Conservation (phyloP, 495 filamentous ascomycete species). For the Gamarada debralockiae region DNA sequence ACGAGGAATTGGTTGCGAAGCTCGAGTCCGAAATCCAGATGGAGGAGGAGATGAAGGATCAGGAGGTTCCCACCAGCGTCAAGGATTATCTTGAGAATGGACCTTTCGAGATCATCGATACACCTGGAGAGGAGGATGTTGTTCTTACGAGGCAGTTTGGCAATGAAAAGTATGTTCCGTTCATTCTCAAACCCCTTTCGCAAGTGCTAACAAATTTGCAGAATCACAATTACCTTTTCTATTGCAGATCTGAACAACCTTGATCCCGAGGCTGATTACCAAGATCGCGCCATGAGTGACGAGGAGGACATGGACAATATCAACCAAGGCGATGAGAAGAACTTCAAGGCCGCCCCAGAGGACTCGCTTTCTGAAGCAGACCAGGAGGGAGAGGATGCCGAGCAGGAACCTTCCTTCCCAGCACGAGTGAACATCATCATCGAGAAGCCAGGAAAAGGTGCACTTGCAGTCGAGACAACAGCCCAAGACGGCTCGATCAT, state of each 20-base stretch:
- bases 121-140: slow-evolving; percentile 81
- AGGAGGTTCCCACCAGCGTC: slow-evolving; percentile 56
- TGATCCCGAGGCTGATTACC: slow-evolving; percentile 54
- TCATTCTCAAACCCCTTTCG: background rate
- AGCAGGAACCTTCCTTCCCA: slow-evolving; percentile 63
- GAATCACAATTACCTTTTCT: slow-evolving; percentile 89
- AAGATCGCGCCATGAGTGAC: slow-evolving; percentile 43
- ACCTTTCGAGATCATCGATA: slow-evolving; percentile 71
- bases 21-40: slow-evolving; percentile 71
- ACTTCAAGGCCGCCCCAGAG: slow-evolving; percentile 21
- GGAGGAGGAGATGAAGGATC: slow-evolving; percentile 54
- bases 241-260: slow-evolving; percentile 83
- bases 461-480: slow-evolving; percentile 80
- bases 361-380: slow-evolving; percentile 17
- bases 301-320: slow-evolving; percentile 18
- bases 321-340: slow-evolving; percentile 19
- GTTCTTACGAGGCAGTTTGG: slow-evolving; percentile 76
- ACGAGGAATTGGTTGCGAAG: slow-evolving; percentile 73
- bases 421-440: slow-evolving; percentile 82
- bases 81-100: slow-evolving; percentile 71
- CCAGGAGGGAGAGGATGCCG: slow-evolving; percentile 34
- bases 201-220: slow-evolving; percentile 32
- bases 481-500: slow-evolving; percentile 84
- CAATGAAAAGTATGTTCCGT: slow-evolving; percentile 71
- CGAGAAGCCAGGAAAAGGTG: slow-evolving; percentile 77